Evolutionary conservation across 768 basidiomycete genomes (phyloP).

Genomic region (Agrocybe chaxingu): DNA sequence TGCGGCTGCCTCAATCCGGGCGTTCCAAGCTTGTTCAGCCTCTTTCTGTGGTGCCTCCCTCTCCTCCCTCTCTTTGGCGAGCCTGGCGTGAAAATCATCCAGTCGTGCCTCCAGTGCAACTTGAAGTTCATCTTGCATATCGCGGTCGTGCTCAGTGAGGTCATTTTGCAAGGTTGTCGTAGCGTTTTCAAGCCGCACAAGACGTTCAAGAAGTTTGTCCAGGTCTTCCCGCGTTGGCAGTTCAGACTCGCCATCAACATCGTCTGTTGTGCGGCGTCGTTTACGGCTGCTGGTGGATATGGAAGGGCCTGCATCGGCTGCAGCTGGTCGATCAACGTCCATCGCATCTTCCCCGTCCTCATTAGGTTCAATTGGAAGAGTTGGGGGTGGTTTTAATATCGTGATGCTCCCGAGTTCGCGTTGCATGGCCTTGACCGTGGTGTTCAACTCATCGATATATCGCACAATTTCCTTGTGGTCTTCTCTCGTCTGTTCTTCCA

Average conservation of each 20-base stretch:
- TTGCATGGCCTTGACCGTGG: slow-evolving; percentile 4
- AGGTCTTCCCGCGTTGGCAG: slow-evolving; percentile 14
- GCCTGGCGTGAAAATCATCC: slow-evolving; percentile 4
- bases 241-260: slow-evolving; percentile 1
- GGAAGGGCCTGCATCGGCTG: neutral
- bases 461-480: slow-evolving; percentile 4
- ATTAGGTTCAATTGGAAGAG: neutral
- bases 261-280: slow-evolving; percentile 2
- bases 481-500: neutral
- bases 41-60: neutral
- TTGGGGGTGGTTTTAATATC: slow-evolving; percentile 2
- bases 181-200: slow-evolving; percentile 7
- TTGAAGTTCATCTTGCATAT: slow-evolving; percentile 5
- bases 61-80: slow-evolving; percentile 4
- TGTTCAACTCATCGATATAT: slow-evolving; percentile 8
- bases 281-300: neutral
- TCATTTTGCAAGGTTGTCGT: slow-evolving; percentile 11
- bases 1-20: neutral
- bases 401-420: slow-evolving; percentile 4
- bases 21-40: neutral
- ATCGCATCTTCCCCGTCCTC: slow-evolving; percentile 3
- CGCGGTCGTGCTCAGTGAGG: slow-evolving; percentile 7
- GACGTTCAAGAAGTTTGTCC: slow-evolving; percentile 4
- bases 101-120: slow-evolving; percentile 10
- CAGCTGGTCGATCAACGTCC: slow-evolving; percentile 2